A percentile compares a stretch with the other conserved stretches of the same genome.
Evolutionary conservation across 2,329 filamentous ascomycete species (phyloP).

Genomic region (Lachnum nothofagi): DNA sequence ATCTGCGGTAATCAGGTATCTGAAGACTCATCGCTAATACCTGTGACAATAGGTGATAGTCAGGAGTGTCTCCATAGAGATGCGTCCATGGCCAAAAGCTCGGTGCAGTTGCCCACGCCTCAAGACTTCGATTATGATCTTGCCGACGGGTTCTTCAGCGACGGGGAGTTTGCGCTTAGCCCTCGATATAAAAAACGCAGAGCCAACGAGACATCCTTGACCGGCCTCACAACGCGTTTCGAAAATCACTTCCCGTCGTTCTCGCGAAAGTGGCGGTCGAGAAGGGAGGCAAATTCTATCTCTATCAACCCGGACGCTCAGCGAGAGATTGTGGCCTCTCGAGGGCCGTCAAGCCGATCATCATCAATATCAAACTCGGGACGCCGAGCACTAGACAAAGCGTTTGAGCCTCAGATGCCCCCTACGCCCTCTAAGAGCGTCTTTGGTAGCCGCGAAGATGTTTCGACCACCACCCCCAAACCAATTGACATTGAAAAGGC

Average conservation of each 20-base stretch:
- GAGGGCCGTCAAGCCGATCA: conserved; percentile 67
- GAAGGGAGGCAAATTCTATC: conserved; percentile 37
- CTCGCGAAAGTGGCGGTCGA: conserved; percentile 48
- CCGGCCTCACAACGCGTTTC: conserved; percentile 60
- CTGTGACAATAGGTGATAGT: conserved; percentile 49
- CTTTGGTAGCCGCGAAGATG: conserved; percentile 49
- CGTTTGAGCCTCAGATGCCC: conserved; percentile 48
- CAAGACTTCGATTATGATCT: conserved; percentile 59
- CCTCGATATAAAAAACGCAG: conserved; percentile 52
- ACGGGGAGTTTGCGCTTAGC: conserved; percentile 50
- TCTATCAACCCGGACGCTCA: conserved; percentile 22
- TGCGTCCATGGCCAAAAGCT: conserved; percentile 29
- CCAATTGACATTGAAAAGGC: conserved; percentile 47
- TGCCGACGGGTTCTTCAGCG: conserved; percentile 57
- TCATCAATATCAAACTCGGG: conserved; percentile 67
- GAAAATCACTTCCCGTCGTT: conserved; percentile 54
- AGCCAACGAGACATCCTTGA: conserved; percentile 55
- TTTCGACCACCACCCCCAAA: conserved; percentile 41
- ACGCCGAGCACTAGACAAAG: conserved; percentile 41
- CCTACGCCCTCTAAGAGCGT: conserved; percentile 60
- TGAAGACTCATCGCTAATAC: conserved; percentile 16
- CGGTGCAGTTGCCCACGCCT: conserved; percentile 36
- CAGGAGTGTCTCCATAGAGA: conserved; percentile 53
- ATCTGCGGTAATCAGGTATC: conserved; percentile 12
- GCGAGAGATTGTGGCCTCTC: conserved; percentile 38